Base-by-base conservation (phyloP, 1,284 basidiomycete genomes). In the Puccinia polysora region DNA sequence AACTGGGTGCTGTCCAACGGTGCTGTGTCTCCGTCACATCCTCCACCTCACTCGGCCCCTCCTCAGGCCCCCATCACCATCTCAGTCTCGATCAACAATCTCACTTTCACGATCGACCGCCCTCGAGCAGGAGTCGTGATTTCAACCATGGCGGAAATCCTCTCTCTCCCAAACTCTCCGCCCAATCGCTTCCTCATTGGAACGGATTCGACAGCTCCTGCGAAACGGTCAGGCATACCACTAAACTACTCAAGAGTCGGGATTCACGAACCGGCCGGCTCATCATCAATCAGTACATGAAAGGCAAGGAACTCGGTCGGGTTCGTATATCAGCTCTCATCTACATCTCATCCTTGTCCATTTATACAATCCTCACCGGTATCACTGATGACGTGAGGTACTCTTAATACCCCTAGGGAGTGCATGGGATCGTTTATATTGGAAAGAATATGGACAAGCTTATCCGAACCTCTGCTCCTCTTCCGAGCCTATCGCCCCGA, bases 271-370 rank as follows among this genome's bases (percentile, higher is more conserved):
- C 69, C 0, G 69, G 69, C 14, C 30, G 69, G 47, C 45, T 72
- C 23, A 72, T 72, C 40, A 72, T 72, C 43, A 72, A 72, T 34
- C 69, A 72, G 38, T 72, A 72, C 32, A 72, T 72, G 69, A 72
- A 72, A 45, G 69, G 69, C 28, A 72, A 72, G 32, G 69, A 72
- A 56, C 30, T 72, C 23, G 69, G 69, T 40, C 36, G 69, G 28
- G 69, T 72, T 14, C 5, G 30, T 62, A 25, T 20, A 10, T 25
- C 8, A 8, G 18, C 8, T 8, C 18, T 43, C 8, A 20, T 63
- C 38, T 55, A 10, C 2, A 28, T 28, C 23, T 36, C 15, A 47
- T 38, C 23, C 36, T 47, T 30, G 14, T 53, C 34, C 6, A 15
- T 23, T 47, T 53, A 12, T 43, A n/a, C 34, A 32, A 1, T 4